A percentile compares a stretch with the other conserved stretches of the same genome.
These are phyloP conservation scores for Lavandula angustifolia DNA, from an alignment of 257 asterid genomes.

Conservation along the genomic window DNA sequence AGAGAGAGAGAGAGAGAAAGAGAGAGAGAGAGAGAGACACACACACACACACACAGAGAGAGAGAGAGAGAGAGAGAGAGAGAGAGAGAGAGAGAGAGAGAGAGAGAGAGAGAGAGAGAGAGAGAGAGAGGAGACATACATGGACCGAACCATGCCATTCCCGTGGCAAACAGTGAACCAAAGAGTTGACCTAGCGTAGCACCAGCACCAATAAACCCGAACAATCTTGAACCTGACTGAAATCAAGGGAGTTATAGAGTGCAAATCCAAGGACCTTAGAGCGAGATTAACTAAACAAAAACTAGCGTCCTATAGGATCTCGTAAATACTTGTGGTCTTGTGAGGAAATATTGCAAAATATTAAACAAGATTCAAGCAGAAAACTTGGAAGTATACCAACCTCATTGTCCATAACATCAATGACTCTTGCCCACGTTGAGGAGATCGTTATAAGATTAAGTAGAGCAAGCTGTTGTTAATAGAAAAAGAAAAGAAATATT, in stretches of 20 bases:
- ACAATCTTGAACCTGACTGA: slow-evolving; percentile 99
- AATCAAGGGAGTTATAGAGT: slow-evolving; percentile 50
- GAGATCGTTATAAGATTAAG: slow-evolving; percentile 97
- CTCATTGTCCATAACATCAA: slow-evolving; percentile 96
- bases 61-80: not conserved
- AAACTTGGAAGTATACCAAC: slow-evolving; percentile 46
- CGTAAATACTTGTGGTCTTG: slow-evolving; percentile 20
- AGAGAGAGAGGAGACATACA: slow-evolving; percentile 52
- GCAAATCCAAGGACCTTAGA: slow-evolving; percentile 25
- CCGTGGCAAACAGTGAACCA: slow-evolving; percentile 94
- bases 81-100: not conserved
- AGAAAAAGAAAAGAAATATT: slow-evolving; percentile 18
- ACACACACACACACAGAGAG: no score
- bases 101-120: slow-evolving; percentile 12
- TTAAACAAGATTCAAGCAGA: slow-evolving; percentile 28
- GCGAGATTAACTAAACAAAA: slow-evolving; percentile 24
- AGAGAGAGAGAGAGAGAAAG: not conserved
- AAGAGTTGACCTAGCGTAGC: slow-evolving; percentile 97
- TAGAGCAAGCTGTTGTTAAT: slow-evolving; percentile 71
- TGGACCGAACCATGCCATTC: slow-evolving; percentile 98
- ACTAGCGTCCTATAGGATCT: slow-evolving; percentile 17
- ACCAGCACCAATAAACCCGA: slow-evolving; percentile 99
- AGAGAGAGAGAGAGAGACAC: slow-evolving; percentile 14
- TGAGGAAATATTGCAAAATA: slow-evolving; percentile 10
- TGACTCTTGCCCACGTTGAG: slow-evolving; percentile 98